A percentile compares a stretch with the other conserved stretches of the same genome.
phyloP scores from a whole-genome alignment of 2,329 filamentous ascomycete genomes.

The Aspergillus nomiae region DNA sequence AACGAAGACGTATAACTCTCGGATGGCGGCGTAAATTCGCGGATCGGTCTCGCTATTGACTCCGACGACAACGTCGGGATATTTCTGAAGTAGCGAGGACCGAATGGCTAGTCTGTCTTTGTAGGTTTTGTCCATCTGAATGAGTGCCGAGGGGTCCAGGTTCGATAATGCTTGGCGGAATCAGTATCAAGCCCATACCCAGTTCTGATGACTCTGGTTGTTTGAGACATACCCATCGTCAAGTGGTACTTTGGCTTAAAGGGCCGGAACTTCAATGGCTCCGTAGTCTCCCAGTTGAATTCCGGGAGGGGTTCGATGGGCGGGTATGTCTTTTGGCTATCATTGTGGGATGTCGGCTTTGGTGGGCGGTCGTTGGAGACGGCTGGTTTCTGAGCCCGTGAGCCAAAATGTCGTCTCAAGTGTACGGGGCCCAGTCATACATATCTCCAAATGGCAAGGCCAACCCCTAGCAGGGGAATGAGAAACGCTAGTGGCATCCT shows the following conservation, averaged over 20 bases:
- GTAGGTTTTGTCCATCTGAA: constrained; percentile 64
- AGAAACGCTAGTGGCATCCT: background rate
- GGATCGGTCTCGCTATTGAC: constrained; percentile 42
- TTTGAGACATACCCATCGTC: constrained; percentile 53
- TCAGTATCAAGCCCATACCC: background rate
- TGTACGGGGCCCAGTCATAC: background rate
- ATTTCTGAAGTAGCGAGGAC: constrained; percentile 46
- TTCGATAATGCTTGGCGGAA: background rate
- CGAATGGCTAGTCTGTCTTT: constrained; percentile 54
- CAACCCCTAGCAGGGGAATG: background rate
- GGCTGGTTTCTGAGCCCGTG: background rate
- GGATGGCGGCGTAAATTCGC: constrained; percentile 49
- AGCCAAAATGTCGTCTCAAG: background rate
- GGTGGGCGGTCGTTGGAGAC: background rate
- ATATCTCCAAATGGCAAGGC: background rate
- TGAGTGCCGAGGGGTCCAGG: constrained; percentile 55
- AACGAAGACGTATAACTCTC: constrained; percentile 61
- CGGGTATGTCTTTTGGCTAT: constrained; percentile 22
- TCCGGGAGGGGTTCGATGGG: constrained; percentile 45
- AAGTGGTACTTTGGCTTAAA: constrained; percentile 8
- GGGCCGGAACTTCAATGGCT: constrained; percentile 44
- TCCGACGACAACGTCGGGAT: constrained; percentile 45
- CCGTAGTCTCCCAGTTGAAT: constrained; percentile 55
- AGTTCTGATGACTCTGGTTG: background rate
- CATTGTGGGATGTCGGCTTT: background rate